Percentiles rank a stretch among this genome's conserved stretches.
These are phyloP conservation scores for Venturia effusa DNA, from an alignment of 2,329 filamentous ascomycete genomes.

Conservation along the genomic window DNA sequence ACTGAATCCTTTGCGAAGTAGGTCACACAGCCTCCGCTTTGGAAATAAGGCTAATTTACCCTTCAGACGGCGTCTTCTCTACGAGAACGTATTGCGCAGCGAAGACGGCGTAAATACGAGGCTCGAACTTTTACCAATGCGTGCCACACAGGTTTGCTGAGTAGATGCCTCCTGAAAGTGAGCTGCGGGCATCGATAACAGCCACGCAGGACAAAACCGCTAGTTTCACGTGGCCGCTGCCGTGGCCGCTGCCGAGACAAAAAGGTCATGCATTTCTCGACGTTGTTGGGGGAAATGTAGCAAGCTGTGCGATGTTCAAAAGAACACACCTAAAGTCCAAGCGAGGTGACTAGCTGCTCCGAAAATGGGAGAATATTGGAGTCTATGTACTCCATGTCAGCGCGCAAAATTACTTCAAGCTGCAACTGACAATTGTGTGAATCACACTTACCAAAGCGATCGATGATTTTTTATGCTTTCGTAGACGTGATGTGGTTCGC, in stretches of 20 bases:
- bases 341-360: no score
- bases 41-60: neutral
- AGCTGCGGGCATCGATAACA: neutral
- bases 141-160: conserved; percentile 13
- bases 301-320: no score
- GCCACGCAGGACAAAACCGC: neutral
- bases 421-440: no score
- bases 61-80: conserved; percentile 12
- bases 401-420: no score
- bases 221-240: neutral
- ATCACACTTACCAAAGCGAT: no score
- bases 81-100: conserved; percentile 9
- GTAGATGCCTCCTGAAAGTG: neutral
- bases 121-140: conserved; percentile 12
- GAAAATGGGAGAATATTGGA: no score
- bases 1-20: conserved; percentile 12
- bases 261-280: no score
- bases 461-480: no score
- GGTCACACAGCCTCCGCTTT: neutral
- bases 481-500: neutral
- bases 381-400: no score
- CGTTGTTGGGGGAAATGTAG: no score
- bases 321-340: no score
- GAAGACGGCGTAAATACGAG: conserved; percentile 13
- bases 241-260: neutral